Evolutionary conservation across 1,139 yeast species (phyloP), one percentile per base, ranked within the genome.

Genomic region (Taphrina confusa): DNA sequence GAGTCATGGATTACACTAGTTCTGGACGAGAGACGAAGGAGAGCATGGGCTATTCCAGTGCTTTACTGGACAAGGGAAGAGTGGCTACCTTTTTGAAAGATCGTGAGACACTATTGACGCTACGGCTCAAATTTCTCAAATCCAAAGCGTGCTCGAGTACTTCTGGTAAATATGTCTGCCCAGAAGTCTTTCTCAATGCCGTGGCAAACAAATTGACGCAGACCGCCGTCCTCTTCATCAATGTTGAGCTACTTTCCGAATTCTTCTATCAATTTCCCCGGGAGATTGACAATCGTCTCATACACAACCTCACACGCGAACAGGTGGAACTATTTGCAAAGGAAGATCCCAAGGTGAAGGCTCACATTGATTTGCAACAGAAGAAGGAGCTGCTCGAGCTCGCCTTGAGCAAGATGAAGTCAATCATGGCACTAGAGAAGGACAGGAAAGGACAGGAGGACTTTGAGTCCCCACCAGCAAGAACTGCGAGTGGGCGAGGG

Each of bases 231-330:
- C 75, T 94, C 64, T 94, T 94, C 68, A 76, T 94, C 69, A 94
- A 94, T 70, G 97, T 94, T 52, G 99, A 94, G 73, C 77, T 94
- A 54, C 76, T 94, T 66, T 86, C 95, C 66, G 98, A 94, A 73
- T 94, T 94, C 70, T 92, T 91, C 73, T 92, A 94, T 73, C 90
- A 62, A 39, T 92, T 94, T 74, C 98, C 98, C 1, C 80, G 97
- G 61, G 97, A 90, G 71, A 78, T 94, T 65, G 99, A 94, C 72
- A 77, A 78, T 61, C 82, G 84, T 65, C 79, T 94, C 64, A 83
- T 87, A 63, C 78, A 77, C 64, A 78, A 78, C 57, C 75, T 92
- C 68, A 77, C 82, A 9, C 78, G 78, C 57, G 95, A 89, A 60
- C 95, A 91, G 69, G 80, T 92, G 63, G 97, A 91, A 69, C 75